Evolutionary conservation across 2,329 filamentous ascomycete species (phyloP), one percentile per base, ranked within the genome.

Genomic region (Sporothrix curviconia): DNA sequence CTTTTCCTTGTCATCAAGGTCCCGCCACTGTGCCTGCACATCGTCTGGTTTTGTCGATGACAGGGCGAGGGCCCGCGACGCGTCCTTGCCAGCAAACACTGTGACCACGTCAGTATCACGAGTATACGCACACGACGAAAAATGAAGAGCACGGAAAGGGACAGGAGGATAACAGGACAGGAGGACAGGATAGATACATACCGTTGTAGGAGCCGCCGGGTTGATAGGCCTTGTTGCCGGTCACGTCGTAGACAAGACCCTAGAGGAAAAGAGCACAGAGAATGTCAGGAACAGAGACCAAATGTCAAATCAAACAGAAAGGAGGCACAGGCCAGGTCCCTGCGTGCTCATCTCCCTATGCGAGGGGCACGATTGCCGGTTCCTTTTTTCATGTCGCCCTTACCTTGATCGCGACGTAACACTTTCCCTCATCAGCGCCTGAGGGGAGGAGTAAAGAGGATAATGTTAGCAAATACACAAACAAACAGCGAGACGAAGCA

Each of bases 11-110:
- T 95, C 91, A 14, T 79, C 78, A 53, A 99, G 77, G 66, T 91
- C 88, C 58, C 86, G 78, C 88, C 90, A 97, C 52, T 96, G 87
- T 2, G 94, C 76, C 32, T 76, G 76, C 63, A 90, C 92, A 64
- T 97, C 92, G 66, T 94, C 90, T 5, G 80, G 72, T 71, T 96
- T 95, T 51, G 92, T 84, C 7, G 91, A 96, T 1, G 90, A 94
- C 70, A 85, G 86, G 11, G 85, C 94, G 2, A 99, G 81, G 7
- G 91, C 94, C 61, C 90, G 84, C n/a, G 94, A 97, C 25, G 94
- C 88, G 68, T 99, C 95, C 69, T 95, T 95, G 61, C 94, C 94
- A 2, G 90, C 89, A 69, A 99, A 99, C 19, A 96, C 94, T 99
- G 64, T n/a, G n/a, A n/a, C n/a, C n/a, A n/a, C n/a, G n/a, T n/a